Base-by-base conservation (phyloP, 2,329 filamentous ascomycete genomes). In the Teratosphaeria nubilosa region DNA sequence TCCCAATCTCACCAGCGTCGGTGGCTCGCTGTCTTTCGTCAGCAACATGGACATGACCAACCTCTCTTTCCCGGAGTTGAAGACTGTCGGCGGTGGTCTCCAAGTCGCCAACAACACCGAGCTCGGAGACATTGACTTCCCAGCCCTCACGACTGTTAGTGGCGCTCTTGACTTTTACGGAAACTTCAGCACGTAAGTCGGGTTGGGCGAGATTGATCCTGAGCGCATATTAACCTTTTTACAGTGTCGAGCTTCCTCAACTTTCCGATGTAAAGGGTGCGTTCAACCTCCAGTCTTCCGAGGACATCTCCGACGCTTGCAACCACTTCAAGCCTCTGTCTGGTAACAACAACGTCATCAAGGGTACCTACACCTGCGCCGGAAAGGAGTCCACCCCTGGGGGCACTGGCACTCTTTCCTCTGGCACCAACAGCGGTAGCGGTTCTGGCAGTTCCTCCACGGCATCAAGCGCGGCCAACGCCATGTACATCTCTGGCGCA, bases 31-130 rank as follows among this genome's bases (percentile, higher is more conserved):
- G 53, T 76, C 80, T 63, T 78, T 86, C 68, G 77, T 78, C 65
- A 76, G 76, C 74, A 85, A 85, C 77, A 67, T 73, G 62, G 67
- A 78, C 62, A 69, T 86, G 61, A 75, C 77, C 72, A 96, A 95
- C 82, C 80, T 96, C 75, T 85, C 86, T 60, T 82, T 95, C 75
- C 86, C 87, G 53, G 53, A 71, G 24, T 80, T 97, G 52, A 80
- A 78, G 64, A 81, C 76, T 57, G 82, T 96, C 68, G 84, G 82
- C 65, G 91, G 90, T 77, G 90, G 87, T 72, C 83, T 95, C 72
- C 85, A 87, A 66, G 84, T 99, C 70, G 86, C 88, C 76, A 95
- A 96, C 84, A 96, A 97, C 86, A 89, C 90, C 61, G 78, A 79
- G 58, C 82, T 96, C 34, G 66, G 75, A 58, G 72, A 77, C 60